Conservation (phyloP, 345 rosid species). For the Crucihimalaya himalaica region DNA sequence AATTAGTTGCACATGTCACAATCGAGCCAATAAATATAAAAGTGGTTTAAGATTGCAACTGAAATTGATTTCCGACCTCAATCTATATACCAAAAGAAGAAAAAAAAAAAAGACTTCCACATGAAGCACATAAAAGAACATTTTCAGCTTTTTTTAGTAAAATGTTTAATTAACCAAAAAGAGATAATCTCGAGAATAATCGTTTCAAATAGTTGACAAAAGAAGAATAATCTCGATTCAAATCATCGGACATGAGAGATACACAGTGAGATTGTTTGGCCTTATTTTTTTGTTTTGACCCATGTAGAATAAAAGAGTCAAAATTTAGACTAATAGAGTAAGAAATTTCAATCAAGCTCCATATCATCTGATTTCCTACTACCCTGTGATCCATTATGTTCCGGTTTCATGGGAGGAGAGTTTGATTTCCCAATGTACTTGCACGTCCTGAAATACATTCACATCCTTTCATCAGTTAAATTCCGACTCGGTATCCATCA, state of each 20-base stretch:
- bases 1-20: not conserved
- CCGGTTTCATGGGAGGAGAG: slow-evolving; percentile 32
- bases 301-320: not conserved
- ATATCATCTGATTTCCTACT: slow-evolving; percentile 38
- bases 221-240: not conserved
- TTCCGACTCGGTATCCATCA: slow-evolving; percentile 2
- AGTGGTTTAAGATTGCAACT: not conserved
- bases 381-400: slow-evolving; percentile 30
- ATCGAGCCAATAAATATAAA: not conserved
- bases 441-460: slow-evolving; percentile 43
- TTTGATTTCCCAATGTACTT: slow-evolving; percentile 42
- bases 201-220: not conserved
- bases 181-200: not conserved
- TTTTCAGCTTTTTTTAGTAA: too few relatives aligned
- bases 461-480: slow-evolving; percentile 11
- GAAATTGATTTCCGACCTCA: too few relatives aligned
- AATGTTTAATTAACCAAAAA: not conserved
- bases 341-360: slow-evolving; percentile 35
- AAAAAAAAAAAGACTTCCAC: too few relatives aligned
- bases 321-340: not conserved
- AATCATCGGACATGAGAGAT: slow-evolving; percentile 8
- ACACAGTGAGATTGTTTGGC: slow-evolving; percentile 2
- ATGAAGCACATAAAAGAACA: too few relatives aligned
- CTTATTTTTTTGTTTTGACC: not conserved
- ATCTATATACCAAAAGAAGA: too few relatives aligned